Evolutionary conservation across 352 stramenopile species (phyloP).

Genomic region (Globisporangium lucens): DNA sequence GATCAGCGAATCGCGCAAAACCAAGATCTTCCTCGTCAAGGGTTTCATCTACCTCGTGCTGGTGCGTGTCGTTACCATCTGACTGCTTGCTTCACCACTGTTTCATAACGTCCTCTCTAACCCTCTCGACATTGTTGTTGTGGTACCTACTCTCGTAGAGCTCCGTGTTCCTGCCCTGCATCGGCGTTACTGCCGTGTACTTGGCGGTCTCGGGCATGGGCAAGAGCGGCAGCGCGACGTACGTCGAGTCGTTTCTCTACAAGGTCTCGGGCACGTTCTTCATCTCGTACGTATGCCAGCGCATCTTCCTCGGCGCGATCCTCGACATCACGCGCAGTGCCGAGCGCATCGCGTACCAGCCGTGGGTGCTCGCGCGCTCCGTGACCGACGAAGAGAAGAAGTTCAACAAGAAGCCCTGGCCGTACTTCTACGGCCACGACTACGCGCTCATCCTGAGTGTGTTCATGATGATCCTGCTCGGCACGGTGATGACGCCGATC

Average conservation of each 20-base stretch:
- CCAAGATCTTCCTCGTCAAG: conserved; percentile 68
- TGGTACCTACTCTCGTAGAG: conserved; percentile 30
- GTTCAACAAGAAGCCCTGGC: conserved; percentile 44
- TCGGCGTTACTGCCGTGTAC: conserved; percentile 75
- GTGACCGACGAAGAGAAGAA: conserved; percentile 55
- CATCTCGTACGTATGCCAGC: conserved; percentile 84
- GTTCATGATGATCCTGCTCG: conserved; percentile 68
- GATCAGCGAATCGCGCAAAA: conserved; percentile 61
- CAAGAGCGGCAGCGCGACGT: conserved; percentile 43
- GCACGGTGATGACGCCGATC: conserved; percentile 75
- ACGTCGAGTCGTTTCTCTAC: conserved; percentile 81
- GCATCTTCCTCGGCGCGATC: conserved; percentile 69
- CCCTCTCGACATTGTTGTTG: not conserved
- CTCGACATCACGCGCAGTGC: conserved; percentile 66
- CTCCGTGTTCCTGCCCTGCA: conserved; percentile 74
- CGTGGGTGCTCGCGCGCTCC: conserved; percentile 61
- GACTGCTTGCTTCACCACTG: not conserved
- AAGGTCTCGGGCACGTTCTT: conserved; percentile 86
- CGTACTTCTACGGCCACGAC: conserved; percentile 74
- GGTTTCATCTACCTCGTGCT: conserved; percentile 77
- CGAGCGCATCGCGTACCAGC: conserved; percentile 63
- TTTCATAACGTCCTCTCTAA: not conserved
- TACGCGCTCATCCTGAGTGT: conserved; percentile 79
- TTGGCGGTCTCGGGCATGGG: conserved; percentile 60
- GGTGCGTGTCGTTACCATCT: conserved; percentile 27